Conservation (phyloP, 306 rosid genomes). For the Glycine tomentella region DNA sequence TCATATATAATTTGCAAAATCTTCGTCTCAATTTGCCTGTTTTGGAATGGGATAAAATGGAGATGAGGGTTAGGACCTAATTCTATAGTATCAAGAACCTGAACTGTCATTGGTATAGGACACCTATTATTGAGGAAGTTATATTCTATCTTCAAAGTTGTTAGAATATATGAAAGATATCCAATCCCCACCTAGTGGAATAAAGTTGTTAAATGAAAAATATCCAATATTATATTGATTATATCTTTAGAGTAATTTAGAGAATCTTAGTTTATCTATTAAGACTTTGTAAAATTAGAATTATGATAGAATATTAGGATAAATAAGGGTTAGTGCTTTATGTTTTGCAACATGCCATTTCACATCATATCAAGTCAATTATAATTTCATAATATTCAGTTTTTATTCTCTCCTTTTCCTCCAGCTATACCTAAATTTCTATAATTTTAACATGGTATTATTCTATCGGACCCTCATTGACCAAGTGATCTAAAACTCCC, state of each 20-base stretch:
- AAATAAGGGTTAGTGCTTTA: background rate
- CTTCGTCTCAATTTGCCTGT: slow-evolving; percentile 13
- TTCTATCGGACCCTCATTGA: no score
- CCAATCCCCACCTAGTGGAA: background rate
- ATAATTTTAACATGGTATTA: background rate
- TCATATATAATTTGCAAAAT: slow-evolving; percentile 27
- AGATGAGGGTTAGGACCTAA: slow-evolving; percentile 27
- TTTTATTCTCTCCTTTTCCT: slow-evolving; percentile 7
- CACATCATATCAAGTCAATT: background rate
- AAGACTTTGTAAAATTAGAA: background rate
- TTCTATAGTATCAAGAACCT: slow-evolving; percentile 20
- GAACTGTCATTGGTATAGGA: slow-evolving; percentile 23
- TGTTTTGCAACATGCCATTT: slow-evolving; percentile 1
- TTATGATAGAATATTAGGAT: background rate
- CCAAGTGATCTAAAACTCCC: background rate
- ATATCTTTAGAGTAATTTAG: background rate
- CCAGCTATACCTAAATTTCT: background rate
- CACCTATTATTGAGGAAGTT: slow-evolving; percentile 30
- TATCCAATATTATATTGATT: background rate
- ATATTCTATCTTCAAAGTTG: slow-evolving; percentile 29
- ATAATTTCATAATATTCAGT: background rate
- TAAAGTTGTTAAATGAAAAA: background rate
- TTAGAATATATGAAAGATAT: background rate
- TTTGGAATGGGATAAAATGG: slow-evolving; percentile 43
- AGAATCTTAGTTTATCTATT: background rate